phyloP scores from a whole-genome alignment of 2,329 filamentous ascomycete species.

The Arthrocladium fulminans region DNA sequence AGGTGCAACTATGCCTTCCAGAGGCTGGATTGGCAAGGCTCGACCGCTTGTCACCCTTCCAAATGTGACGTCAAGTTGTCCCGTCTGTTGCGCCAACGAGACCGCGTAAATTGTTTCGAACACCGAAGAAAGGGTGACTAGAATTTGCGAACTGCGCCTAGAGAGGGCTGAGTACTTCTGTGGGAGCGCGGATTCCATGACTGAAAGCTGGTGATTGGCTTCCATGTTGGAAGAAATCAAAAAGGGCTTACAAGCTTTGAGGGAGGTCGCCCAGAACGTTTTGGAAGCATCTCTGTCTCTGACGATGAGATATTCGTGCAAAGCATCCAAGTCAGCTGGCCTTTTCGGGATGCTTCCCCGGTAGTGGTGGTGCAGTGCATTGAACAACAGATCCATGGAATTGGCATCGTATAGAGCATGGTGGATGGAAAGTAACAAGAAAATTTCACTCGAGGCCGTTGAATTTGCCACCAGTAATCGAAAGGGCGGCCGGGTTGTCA shows the following conservation, averaged over 20 bases:
- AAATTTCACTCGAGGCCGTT: background rate
- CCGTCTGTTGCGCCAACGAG: background rate
- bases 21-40: background rate
- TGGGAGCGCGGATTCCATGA: background rate
- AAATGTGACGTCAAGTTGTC: background rate
- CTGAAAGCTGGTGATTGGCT: background rate
- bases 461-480: background rate
- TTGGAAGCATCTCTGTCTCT: background rate
- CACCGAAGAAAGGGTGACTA: background rate
- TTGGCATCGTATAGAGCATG: constrained; percentile 35
- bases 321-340: background rate
- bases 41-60: background rate
- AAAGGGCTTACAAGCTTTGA: background rate
- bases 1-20: background rate
- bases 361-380: background rate
- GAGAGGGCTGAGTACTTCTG: background rate
- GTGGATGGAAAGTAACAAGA: constrained; percentile 23
- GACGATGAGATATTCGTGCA: background rate
- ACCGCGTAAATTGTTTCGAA: background rate
- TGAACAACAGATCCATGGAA: constrained; percentile 19
- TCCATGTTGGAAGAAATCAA: background rate
- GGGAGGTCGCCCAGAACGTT: too few species aligned
- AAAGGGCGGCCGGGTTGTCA: background rate
- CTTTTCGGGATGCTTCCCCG: too few species aligned
- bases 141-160: background rate